Percentiles rank a stretch among this genome's conserved stretches.
These are phyloP conservation scores for Elymus sibiricus DNA, from an alignment of 176 grass and related monocot genomes.

Conservation along the genomic window DNA sequence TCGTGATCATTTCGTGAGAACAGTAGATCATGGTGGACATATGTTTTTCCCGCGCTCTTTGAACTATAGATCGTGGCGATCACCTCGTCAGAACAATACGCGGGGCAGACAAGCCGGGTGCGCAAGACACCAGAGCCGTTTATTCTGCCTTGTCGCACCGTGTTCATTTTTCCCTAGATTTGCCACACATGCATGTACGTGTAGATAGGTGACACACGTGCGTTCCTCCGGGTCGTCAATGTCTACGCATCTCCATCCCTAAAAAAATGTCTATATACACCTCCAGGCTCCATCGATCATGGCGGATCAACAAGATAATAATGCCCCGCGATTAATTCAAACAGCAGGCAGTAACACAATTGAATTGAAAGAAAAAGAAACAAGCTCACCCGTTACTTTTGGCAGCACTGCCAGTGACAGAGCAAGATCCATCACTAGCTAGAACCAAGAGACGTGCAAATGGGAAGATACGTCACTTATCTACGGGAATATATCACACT, in stretches of 20 bases:
- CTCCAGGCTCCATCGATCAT: not conserved
- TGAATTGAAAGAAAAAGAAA: not conserved
- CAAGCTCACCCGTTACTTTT: not conserved
- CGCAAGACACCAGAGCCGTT: not conserved
- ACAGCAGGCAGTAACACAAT: not conserved
- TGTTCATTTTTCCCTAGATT: not conserved
- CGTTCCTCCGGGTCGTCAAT: not conserved
- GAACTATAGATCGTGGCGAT: not conserved
- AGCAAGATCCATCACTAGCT: not conserved
- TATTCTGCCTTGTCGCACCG: not conserved
- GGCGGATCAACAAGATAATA: not conserved
- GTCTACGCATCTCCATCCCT: too few relatives aligned
- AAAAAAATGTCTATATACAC: too few relatives aligned
- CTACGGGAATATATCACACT: conserved; percentile 11
- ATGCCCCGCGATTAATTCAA: not conserved
- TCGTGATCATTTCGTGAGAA: too few relatives aligned
- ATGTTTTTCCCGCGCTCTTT: not conserved
- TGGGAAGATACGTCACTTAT: not conserved
- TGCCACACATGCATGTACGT: not conserved
- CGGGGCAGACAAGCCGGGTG: not conserved
- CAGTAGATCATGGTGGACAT: too few relatives aligned
- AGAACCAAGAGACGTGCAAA: not conserved
- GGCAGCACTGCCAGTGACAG: not conserved
- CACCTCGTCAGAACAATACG: not conserved
- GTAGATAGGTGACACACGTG: not conserved